Evolutionary conservation across 2,329 filamentous ascomycete genomes (phyloP), one percentile per base, ranked within the genome.

Genomic region (Ascochyta koolunga): DNA sequence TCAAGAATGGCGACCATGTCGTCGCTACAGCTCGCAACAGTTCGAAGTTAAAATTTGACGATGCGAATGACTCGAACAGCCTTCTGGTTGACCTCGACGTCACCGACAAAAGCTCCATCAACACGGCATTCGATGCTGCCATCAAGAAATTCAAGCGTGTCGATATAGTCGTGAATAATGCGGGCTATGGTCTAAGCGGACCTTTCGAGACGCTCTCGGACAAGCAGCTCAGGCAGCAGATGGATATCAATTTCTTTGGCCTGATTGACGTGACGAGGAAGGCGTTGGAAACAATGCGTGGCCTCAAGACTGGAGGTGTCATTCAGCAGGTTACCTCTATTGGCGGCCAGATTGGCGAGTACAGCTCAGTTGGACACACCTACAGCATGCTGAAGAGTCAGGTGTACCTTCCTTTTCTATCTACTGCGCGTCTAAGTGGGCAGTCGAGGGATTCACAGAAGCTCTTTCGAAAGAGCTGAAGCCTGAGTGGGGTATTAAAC

Each of bases 231-330:
- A 75, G 79, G 2, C 77, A 68, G 2, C 80, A 86, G 61, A 79
- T 87, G 69, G 82, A 87, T 43, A 78, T 83, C 54, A 87, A 87
- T 62, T 82, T 86, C 64, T 85, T 83, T 50, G 84, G 85, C 3
- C 69, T 85, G 1, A 66, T 86, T 4, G 76, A 82, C 38, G 79
- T 85, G 1, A 85, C 83, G 5, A 72, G 76, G 38, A 74, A 71
- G 57, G 77, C 77, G 1, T 68, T 80, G 55, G 69, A 77, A 51
- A 65, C 68, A n/a, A 78, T 80, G 77, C 70, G 78, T n/a, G 74
- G 75, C 54, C 72, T 56, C 68, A 82, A 65, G 72, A 79, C 78
- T 44, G 82, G 83, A 3, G 83, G 83, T 7, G 69, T 82, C 5
- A 80, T 86, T 11, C 70, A 84, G 32, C 82, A 86, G 54, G 68